Evolutionary conservation across 805 yeast species (phyloP).

Genomic region (Metschnikowia anglica): DNA sequence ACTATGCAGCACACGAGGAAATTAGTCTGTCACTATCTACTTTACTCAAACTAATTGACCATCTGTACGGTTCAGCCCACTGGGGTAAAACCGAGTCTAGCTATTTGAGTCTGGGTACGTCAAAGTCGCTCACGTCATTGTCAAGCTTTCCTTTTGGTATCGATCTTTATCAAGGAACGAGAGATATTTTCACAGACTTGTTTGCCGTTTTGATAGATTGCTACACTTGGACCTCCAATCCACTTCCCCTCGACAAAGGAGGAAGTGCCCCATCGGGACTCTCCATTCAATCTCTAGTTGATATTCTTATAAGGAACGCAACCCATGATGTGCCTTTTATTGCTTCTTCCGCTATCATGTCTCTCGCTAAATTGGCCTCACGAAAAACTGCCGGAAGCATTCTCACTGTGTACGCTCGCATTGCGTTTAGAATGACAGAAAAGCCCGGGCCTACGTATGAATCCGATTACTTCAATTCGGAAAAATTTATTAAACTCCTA

Average conservation of each 20-base stretch:
- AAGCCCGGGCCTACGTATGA: slow-evolving; percentile 57
- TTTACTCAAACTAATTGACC: slow-evolving; percentile 59
- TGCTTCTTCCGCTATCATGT: slow-evolving; percentile 58
- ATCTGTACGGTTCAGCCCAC: slow-evolving; percentile 46
- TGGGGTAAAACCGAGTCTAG: slow-evolving; percentile 22
- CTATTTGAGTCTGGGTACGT: slow-evolving; percentile 17
- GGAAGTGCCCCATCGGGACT: slow-evolving; percentile 44
- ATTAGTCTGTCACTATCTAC: slow-evolving; percentile 57
- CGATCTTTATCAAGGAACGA: slow-evolving; percentile 36
- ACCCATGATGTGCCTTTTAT: slow-evolving; percentile 65
- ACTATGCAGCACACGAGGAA: slow-evolving; percentile 64
- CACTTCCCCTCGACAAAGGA: slow-evolving; percentile 37
- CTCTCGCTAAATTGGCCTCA: slow-evolving; percentile 65
- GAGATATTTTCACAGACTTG: slow-evolving; percentile 51
- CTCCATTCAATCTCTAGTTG: slow-evolving; percentile 65
- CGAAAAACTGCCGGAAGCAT: slow-evolving; percentile 67
- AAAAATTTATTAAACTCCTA: slow-evolving; percentile 58
- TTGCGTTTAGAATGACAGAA: slow-evolving; percentile 78
- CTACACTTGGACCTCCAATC: slow-evolving; percentile 60
- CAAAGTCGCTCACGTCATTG: slow-evolving; percentile 39
- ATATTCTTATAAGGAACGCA: slow-evolving; percentile 72
- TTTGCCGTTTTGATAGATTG: slow-evolving; percentile 70
- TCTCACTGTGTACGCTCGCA: slow-evolving; percentile 72
- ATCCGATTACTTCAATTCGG: slow-evolving; percentile 57
- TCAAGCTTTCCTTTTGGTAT: slow-evolving; percentile 41